Evolutionary conservation across 169 alveolate species (phyloP), one percentile per base, ranked within the genome.

Genomic region (Eimeria mitis): DNA sequence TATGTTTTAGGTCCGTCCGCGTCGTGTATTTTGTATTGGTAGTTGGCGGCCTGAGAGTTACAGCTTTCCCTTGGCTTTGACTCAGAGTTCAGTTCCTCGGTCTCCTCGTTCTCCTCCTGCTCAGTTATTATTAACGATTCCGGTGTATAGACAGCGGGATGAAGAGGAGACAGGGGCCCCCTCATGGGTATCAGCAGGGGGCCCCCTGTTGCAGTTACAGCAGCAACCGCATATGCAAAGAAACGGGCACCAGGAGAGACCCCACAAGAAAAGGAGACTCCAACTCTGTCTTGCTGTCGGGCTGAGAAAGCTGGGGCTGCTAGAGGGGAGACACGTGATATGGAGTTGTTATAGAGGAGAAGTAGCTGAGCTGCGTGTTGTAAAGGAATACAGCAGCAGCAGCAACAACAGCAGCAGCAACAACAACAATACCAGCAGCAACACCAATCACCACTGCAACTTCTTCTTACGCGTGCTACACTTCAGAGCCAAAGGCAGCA

Each of bases 1-100:
- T 31, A 25, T 21, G 23, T 11, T 42, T 21, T 79, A 87, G 94
- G 94, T 87, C 42, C 94, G 94, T 16, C 94, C 94, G 8, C 94
- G 94, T 28, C 94, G 94, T n/a, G 87, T 89, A 21, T 89, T 89
- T 65, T 34, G 79, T 73, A 73, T 89, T n/a, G 94, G 94, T 34
- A 31, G 40, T 47, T 65, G 78, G 87, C 94, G 87, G 4, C 63
- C 79, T 21, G 87, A 89, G 13, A n/a, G 68, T 49, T 89, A 89
- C 73, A 70, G 94, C 87, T 89, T 59, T 61, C 11, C 63, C 19
- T 40, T 89, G 54, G 78, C 94, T 25, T 14, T 42, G 49, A 84
- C 94, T 0, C 94, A 73, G 14, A 73, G 79, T 49, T 70, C 47
- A 16, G 28, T 89, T 31, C 87, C 73, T 23, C 84, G 79, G 21